A percentile compares a stretch with the other conserved stretches of the same genome.
These are phyloP conservation scores for Aspergillus flavus DNA, from an alignment of 2,329 filamentous ascomycete genomes.

Conservation along the genomic window DNA sequence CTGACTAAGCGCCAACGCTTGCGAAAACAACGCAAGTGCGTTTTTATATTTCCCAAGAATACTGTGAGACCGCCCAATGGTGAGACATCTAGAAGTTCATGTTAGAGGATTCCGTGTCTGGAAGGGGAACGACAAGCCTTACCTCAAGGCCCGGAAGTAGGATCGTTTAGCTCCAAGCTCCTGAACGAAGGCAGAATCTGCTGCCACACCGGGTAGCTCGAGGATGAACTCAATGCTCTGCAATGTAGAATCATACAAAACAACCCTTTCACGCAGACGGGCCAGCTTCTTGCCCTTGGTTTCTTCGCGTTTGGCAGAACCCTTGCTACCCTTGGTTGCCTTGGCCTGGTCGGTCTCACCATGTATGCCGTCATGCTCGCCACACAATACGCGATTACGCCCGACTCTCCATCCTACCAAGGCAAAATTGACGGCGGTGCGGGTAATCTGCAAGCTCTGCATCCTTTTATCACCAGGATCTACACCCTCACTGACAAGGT, in stretches of 20 bases:
- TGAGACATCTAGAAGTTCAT: slow-evolving; percentile 64
- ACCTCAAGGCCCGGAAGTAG: slow-evolving; percentile 91
- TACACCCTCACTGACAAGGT: slow-evolving; percentile 79
- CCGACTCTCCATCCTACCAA: slow-evolving; percentile 94
- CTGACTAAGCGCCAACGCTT: slow-evolving; percentile 66
- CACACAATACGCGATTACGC: slow-evolving; percentile 84
- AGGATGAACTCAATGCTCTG: slow-evolving; percentile 90
- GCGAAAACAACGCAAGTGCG: slow-evolving; percentile 80
- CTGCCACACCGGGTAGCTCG: slow-evolving; percentile 85
- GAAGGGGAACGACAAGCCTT: slow-evolving; percentile 32
- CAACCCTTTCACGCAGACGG: slow-evolving; percentile 80
- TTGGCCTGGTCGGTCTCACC: slow-evolving; percentile 50
- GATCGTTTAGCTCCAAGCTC: slow-evolving; percentile 76
- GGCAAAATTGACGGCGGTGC: slow-evolving; percentile 90
- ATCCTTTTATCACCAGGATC: slow-evolving; percentile 81
- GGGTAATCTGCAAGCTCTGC: slow-evolving; percentile 89
- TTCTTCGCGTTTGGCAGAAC: slow-evolving; percentile 61
- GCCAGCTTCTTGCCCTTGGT: slow-evolving; percentile 74
- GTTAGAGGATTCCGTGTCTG: not conserved
- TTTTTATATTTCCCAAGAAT: slow-evolving; percentile 73
- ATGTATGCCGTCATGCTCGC: slow-evolving; percentile 74
- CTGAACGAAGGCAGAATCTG: slow-evolving; percentile 73
- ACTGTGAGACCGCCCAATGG: slow-evolving; percentile 82
- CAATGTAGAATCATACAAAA: slow-evolving; percentile 86
- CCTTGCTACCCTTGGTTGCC: slow-evolving; percentile 57